Evolutionary conservation across 352 stramenopile species (phyloP).

Genomic region (Pythium angustatum): DNA sequence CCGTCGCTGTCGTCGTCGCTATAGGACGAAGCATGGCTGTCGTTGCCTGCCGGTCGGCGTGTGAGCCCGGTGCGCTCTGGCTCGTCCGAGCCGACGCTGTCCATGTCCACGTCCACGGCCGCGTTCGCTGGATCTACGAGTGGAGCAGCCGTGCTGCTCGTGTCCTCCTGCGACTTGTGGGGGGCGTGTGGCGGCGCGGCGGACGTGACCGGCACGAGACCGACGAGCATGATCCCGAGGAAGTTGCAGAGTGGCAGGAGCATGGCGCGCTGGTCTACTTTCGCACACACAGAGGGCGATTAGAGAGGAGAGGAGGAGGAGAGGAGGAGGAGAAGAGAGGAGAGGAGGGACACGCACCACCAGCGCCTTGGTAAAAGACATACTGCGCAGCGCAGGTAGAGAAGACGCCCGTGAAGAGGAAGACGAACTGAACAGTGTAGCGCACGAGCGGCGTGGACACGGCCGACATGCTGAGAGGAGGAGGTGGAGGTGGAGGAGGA

Average conservation of each 20-base stretch:
- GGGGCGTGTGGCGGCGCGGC: background rate
- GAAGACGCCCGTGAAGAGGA: slow-evolving; percentile 81
- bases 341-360: slow-evolving; percentile 23
- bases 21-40: too few relatives aligned
- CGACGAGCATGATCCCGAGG: slow-evolving; percentile 85
- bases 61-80: slow-evolving; percentile 43
- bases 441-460: slow-evolving; percentile 16
- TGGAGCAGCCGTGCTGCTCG: background rate
- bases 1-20: slow-evolving; percentile 30
- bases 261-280: slow-evolving; percentile 72
- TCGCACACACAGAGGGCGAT: background rate
- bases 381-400: slow-evolving; percentile 85
- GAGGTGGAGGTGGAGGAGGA: background rate
- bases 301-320: background rate
- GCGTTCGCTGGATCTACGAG: background rate
- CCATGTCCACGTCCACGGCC: slow-evolving; percentile 16
- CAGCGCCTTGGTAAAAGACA: slow-evolving; percentile 82
- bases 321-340: background rate
- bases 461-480: slow-evolving; percentile 1
- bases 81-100: slow-evolving; percentile 19
- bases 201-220: slow-evolving; percentile 45
- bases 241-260: slow-evolving; percentile 88
- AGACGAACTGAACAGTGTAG: slow-evolving; percentile 58
- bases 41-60: slow-evolving; percentile 29
- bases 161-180: background rate